Evolutionary conservation across 345 rosid genomes (phyloP), one percentile per base, ranked within the genome.

Genomic region (Cardamine chenopodiifolia): DNA sequence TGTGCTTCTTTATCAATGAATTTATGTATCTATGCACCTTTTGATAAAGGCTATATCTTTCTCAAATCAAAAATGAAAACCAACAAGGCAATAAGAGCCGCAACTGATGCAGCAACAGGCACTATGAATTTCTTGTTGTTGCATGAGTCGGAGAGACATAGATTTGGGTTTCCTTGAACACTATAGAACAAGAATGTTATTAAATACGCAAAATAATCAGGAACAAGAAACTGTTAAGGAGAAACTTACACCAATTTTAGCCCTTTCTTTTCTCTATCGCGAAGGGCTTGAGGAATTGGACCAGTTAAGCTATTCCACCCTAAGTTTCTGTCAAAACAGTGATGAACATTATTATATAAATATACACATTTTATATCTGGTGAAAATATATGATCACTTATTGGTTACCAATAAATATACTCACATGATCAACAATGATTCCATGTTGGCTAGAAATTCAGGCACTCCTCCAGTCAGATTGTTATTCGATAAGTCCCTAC

Each of bases 401-500:
- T 32, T 53, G 9, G 15, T 17, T 22, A 32, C 9, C 12, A 55
- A 7, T 15, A 42, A 63, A 26, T 40, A 17, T 7, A 83, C 85
- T 83, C 75, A 83, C 84, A 86, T 20, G 40, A 56, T 34, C 25
- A 35, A 68, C 50, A 86, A 68, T 56, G 60, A 78, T 59, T 63
- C 49, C 71, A 86, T 61, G 19, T n/a, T 15, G 18, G 72, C 40
- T 2, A 86, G 71, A 69, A 84, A 84, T 0, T 67, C 58, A 1
- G 86, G 88, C 56, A 84, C 80, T 22, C 23, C 20, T 66, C 90
- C 85, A 2, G 35, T 62, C 52, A 86, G 68, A 40, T 32, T 77
- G 59, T 82, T 82, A 70, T 79, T 78, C 2, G 85, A 83, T 22
- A 82, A 60, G 71, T 86, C 90, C 68, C 87, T 81, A 19, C 1